These are phyloP conservation scores for Thozetella sp. DNA, from an alignment of 495 filamentous ascomycete species.

Conservation along the genomic window DNA sequence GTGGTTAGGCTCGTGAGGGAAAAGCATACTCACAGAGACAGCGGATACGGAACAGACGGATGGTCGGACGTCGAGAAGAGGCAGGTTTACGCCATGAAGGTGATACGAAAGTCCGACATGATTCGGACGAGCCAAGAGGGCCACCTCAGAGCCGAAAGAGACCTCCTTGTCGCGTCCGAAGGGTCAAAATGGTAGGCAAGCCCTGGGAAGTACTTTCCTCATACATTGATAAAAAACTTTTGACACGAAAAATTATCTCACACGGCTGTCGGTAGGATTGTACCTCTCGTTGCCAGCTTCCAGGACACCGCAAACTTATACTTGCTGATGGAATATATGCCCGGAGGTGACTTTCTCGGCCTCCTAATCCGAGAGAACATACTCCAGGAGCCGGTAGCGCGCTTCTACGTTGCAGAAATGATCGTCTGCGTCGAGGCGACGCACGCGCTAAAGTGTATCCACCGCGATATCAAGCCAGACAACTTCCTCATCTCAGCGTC, in stretches of 20 bases:
- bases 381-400: conserved; percentile 73
- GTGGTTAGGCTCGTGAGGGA: conserved; percentile 84
- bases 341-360: conserved; percentile 90
- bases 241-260: too few species aligned
- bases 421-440: conserved; percentile 92
- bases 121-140: conserved; percentile 88
- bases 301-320: conserved; percentile 84
- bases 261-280: too few species aligned
- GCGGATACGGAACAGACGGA: conserved; percentile 11
- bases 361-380: conserved; percentile 80
- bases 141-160: conserved; percentile 86
- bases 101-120: conserved; percentile 91
- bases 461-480: conserved; percentile 95
- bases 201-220: conserved; percentile 13
- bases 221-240: too few species aligned
- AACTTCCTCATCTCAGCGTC: conserved; percentile 90
- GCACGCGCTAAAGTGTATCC: conserved; percentile 84
- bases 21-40: conserved; percentile 29
- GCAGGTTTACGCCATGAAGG: conserved; percentile 91
- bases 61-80: conserved; percentile 33
- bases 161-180: conserved; percentile 86
- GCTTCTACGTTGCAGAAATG: conserved; percentile 94
- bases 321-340: conserved; percentile 97
- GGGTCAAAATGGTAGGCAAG: conserved; percentile 79
- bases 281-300: conserved; percentile 85